Base-by-base conservation (phyloP, 2,329 filamentous ascomycete genomes). In the Colletotrichum caudatum region DNA sequence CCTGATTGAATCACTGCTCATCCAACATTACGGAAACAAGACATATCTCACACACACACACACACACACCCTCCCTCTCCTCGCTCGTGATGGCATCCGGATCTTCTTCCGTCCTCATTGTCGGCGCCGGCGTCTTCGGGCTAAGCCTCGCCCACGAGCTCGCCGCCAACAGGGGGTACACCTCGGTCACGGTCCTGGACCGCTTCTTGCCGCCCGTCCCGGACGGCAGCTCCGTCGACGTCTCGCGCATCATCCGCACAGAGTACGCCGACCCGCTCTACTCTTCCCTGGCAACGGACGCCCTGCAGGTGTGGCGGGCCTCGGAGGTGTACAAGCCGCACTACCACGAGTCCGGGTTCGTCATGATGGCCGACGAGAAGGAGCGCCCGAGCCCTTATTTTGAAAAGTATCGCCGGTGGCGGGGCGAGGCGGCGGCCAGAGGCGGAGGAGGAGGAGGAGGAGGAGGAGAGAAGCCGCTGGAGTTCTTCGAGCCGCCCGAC, bases 181-280 rank as follows among this genome's bases (percentile, higher is more conserved):
- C 78, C 74, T 76, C 78, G 58, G 75, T 84, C 77, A 80, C 80
- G 20, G 73, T 82, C 61, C 72, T 83, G 73, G 76, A 83, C 69
- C 78, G 80, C 5, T 78, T 77, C 61, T 73, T 80, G 0, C 81
- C 82, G 5, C 81, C 82, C 0, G 78, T 80, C 2, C 74, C 76
- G 3, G 80, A 83, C 16, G 79, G 79, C 37, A 81, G 82, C 66
- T 82, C 81, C 56, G 81, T 82, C n/a, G 82, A 84, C 69, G 78
- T 81, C 23, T 83, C 82, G 6, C 80, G 82, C 23, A 78, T 83
- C 67, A 79, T 84, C 54, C 80, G 82, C 7, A 75, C 80, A 56
- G 92, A 94, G 80, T 94, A 94, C 76, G 89, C 90, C 16, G 86
- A 91, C 74, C 80, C 85, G 0, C 83, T 88, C 18, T 94, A 94